Evolutionary conservation across 2,329 filamentous ascomycete genomes (phyloP), one percentile per base, ranked within the genome.

Genomic region (Epichloe brachyelytri): DNA sequence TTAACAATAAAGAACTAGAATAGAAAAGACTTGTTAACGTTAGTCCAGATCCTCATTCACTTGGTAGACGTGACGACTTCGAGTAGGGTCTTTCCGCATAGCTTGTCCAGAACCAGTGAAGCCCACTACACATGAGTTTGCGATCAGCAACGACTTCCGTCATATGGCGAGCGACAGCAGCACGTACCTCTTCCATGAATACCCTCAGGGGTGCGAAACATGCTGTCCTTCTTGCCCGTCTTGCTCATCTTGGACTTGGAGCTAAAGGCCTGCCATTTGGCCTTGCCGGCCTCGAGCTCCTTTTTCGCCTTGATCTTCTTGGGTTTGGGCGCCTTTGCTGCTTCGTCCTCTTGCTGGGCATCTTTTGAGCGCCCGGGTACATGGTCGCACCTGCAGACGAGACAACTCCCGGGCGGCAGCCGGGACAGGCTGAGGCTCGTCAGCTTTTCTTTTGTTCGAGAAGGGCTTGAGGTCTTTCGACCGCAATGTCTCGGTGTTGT

Each of bases 81-180:
- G 79, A 55, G 83, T 82, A 46, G 82, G 80, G 64, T 96, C 93
- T 68, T 95, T 96, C 60, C 89, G 86, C 93, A 97, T 97, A 58
- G 85, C 78, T 69, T 95, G 88, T 53, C 93, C 93, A 50, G 90
- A 96, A 55, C 93, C 93, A 8, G 88, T 95, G 63, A 98, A 96
- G 36, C 93, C 93, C 63, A 98, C 93, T 96, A 22, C 1, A 36
- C 1, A 36, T 58, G 6, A 46, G 19, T 14, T 15, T 5, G n/a
- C 34, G 14, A 54, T 64, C 52, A 64, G 63, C 50, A 41, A n/a
- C 15, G 19, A 10, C 10, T 2, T 37, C 6, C 7, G 39, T 19
- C 5, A 33, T 36, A 44, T 7, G 38, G 17, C 17, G 26, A 36
- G 11, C 15, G 22, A 41, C 4, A 26, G 19, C 30, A 20, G 17